Percentiles rank a stretch among this genome's conserved stretches.
Evolutionary conservation across 2,329 filamentous ascomycete species (phyloP).

Genomic region (Sphaerulina populicola): DNA sequence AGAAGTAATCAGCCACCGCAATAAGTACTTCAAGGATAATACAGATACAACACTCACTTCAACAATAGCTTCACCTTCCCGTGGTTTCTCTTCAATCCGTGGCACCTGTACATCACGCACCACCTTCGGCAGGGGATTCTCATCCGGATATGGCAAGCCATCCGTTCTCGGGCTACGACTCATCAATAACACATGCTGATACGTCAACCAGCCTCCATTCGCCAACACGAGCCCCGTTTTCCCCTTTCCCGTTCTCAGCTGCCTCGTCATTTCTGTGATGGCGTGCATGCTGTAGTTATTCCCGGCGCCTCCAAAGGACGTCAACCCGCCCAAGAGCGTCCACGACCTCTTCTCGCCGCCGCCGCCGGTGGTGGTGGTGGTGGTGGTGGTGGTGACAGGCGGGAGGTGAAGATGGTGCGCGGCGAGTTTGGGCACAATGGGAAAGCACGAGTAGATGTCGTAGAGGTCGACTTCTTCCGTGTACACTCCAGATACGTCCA

Average conservation of each 20-base stretch:
- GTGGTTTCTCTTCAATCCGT: slow-evolving; percentile 35
- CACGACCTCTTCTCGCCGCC: slow-evolving; percentile 34
- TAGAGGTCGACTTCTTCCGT: slow-evolving; percentile 51
- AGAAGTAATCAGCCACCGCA: too few species aligned
- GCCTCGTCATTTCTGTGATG: slow-evolving; percentile 49
- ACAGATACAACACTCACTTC: slow-evolving; percentile 40
- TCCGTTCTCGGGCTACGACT: slow-evolving; percentile 41
- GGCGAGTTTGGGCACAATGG: slow-evolving; percentile 60
- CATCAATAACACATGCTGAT: slow-evolving; percentile 55
- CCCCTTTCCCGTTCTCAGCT: slow-evolving; percentile 41
- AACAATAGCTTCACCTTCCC: slow-evolving; percentile 44
- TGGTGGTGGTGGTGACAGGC: slow-evolving; percentile 38
- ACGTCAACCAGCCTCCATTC: slow-evolving; percentile 58
- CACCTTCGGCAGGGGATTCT: slow-evolving; percentile 41
- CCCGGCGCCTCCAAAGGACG: slow-evolving; percentile 60
- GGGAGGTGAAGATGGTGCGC: slow-evolving; percentile 53
- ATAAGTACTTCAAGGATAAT: too few species aligned
- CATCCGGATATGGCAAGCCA: slow-evolving; percentile 40
- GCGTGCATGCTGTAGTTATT: slow-evolving; percentile 65
- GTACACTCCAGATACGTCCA: slow-evolving; percentile 42
- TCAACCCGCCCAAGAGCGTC: slow-evolving; percentile 57
- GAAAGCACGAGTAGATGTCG: slow-evolving; percentile 63
- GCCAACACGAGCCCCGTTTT: slow-evolving; percentile 53
- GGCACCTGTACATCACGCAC: slow-evolving; percentile 38
- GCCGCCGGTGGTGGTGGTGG: slow-evolving; percentile 6